Base-by-base conservation (phyloP, 169 alveolate genomes). In the Cryptosporidium ryanae region DNA sequence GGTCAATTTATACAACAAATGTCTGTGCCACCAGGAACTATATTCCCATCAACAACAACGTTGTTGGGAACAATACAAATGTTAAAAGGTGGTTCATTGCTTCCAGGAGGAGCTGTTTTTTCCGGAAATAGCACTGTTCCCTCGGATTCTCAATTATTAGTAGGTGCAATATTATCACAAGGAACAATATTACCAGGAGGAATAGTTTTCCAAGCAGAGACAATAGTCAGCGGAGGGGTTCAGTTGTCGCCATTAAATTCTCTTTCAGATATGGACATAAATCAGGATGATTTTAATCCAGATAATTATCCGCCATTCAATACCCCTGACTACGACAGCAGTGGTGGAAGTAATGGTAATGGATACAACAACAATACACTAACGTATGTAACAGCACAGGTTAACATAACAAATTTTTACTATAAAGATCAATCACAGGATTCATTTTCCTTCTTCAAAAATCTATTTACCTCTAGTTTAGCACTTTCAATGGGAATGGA, bases 21-120 rank as follows among this genome's bases (percentile, higher is more conserved):
- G 59, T 59, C 76, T 25, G 87, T 76, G 23, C 87, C 87, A 18
- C 76, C 87, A 25, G 87, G 87, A 12, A 76, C 87, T 25, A 76
- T 76, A 61, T 46, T 76, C 43, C 87, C 87, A 38, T 18, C 87
- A 10, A 76, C 71, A 43, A 55, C 87, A 17, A 76, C 87, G 17
- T 43, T 76, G 2, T 61, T 76, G 38, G 87, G 87, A 7, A 59
- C 87, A 0, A 34, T 76, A 12, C 38, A 55, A 18, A 55, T 76
- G 68, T 57, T 31, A 38, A 76, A 76, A 34, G 87, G 87, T 57
- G 87, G 87, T 23, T 67, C 87, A 18, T 29, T 76, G 15, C 34
- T 76, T 21, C 87, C 87, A 6, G 87, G 87, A 21, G 87, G 87
- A 76, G 87, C 87, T 4, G 71, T 76, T 12, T 76, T 76, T 76